Evolutionary conservation across 106 monocot species (phyloP).

Genomic region (Dendrobium nobile): DNA sequence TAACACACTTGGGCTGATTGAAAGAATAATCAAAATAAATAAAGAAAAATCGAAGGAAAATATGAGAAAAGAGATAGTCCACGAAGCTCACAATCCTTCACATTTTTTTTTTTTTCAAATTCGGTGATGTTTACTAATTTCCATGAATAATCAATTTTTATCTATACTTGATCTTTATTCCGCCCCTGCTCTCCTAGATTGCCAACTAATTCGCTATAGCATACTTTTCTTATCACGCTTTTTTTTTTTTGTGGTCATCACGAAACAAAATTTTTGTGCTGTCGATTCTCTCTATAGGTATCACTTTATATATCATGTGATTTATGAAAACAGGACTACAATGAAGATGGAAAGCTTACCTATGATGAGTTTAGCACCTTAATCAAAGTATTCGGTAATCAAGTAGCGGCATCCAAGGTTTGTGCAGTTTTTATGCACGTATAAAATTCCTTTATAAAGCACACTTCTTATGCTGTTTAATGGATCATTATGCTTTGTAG

Average conservation of each 20-base stretch:
- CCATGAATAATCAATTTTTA: not conserved
- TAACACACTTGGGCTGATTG: not conserved
- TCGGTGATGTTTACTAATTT: not conserved
- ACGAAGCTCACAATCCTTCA: not conserved
- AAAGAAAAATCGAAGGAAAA: not conserved
- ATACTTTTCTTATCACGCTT: not conserved
- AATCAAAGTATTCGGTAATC: constrained; percentile 84
- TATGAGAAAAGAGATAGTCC: not conserved
- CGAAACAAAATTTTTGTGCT: not conserved
- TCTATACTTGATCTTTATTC: not conserved
- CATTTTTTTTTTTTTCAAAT: not conserved
- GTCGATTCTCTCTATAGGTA: not conserved
- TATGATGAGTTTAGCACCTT: constrained; percentile 64
- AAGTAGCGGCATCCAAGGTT: constrained; percentile 62
- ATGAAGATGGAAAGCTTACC: constrained; percentile 77
- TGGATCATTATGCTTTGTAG: constrained; percentile 27
- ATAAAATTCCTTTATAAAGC: not conserved
- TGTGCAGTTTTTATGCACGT: not conserved
- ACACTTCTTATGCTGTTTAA: constrained; percentile 7
- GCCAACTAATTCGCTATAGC: not conserved
- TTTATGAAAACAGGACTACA: constrained; percentile 52
- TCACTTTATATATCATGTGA: not conserved
- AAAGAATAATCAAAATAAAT: not conserved
- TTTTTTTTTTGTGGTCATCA: not conserved
- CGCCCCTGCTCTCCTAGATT: not conserved